Percentiles rank a stretch among this genome's conserved stretches.
Evolutionary conservation across 2,329 filamentous ascomycete genomes (phyloP).

Genomic region (Blumeriella jaapii): DNA sequence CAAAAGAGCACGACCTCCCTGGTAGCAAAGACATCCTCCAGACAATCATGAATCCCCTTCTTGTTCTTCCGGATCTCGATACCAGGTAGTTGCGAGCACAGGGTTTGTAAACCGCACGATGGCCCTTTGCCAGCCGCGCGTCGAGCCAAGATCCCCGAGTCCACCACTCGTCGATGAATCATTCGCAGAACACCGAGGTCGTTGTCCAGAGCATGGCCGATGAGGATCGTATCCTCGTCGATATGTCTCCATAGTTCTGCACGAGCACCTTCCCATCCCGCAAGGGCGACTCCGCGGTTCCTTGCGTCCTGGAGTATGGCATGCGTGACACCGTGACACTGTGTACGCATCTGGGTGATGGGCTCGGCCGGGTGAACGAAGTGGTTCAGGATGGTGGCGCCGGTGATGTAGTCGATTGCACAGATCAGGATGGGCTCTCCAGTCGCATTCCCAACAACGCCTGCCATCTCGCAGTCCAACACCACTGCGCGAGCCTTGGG

Average conservation of each 20-base stretch:
- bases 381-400: slow-evolving; percentile 33
- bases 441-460: slow-evolving; percentile 22
- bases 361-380: slow-evolving; percentile 30
- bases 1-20: slow-evolving; percentile 38
- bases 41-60: slow-evolving; percentile 33
- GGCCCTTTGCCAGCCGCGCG: slow-evolving; percentile 24
- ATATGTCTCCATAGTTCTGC: slow-evolving; percentile 31
- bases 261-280: slow-evolving; percentile 34
- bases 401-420: slow-evolving; percentile 35
- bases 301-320: slow-evolving; percentile 27
- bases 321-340: slow-evolving; percentile 30
- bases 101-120: slow-evolving; percentile 29
- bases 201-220: slow-evolving; percentile 36
- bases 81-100: slow-evolving; percentile 28
- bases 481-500: slow-evolving; percentile 29
- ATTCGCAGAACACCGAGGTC: slow-evolving; percentile 36
- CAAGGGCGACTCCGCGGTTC: slow-evolving; percentile 25
- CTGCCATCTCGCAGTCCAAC: slow-evolving; percentile 40
- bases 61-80: slow-evolving; percentile 28
- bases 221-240: slow-evolving; percentile 34
- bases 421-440: slow-evolving; percentile 29
- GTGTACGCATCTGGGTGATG: slow-evolving; percentile 30
- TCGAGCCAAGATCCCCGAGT: slow-evolving; percentile 32
- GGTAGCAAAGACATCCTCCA: slow-evolving; percentile 39
- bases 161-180: slow-evolving; percentile 32